phyloP scores from a whole-genome alignment of 116 monocot species.

The Papilionanthe hybrid region DNA sequence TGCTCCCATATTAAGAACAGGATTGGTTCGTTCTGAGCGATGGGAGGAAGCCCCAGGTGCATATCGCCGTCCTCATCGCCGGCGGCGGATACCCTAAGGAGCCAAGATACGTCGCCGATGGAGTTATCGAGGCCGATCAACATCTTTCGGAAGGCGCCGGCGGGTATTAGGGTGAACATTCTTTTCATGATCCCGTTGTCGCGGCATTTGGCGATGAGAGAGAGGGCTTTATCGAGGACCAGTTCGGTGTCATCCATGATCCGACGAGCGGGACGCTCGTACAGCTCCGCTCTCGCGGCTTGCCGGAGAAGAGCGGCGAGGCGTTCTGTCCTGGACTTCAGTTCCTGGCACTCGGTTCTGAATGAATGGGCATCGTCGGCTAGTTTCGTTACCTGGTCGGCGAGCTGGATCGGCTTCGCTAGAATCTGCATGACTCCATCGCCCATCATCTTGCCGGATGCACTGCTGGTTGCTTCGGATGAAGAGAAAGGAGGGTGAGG shows the following conservation, averaged over 20 bases:
- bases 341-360: constrained; percentile 61
- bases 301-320: constrained; percentile 77
- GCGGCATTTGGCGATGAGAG: constrained; percentile 65
- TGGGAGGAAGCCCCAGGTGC: constrained; percentile 80
- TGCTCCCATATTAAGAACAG: constrained; percentile 90
- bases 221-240: constrained; percentile 74
- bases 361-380: constrained; percentile 54
- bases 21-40: constrained; percentile 93
- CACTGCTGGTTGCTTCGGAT: too few species aligned
- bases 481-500: too few species aligned
- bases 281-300: constrained; percentile 85
- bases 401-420: constrained; percentile 77
- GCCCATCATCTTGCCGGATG: constrained; percentile 45
- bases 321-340: constrained; percentile 68
- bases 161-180: constrained; percentile 78
- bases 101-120: constrained; percentile 88
- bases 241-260: constrained; percentile 92
- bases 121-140: constrained; percentile 75
- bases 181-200: constrained; percentile 44
- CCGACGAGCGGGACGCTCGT: constrained; percentile 87
- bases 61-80: constrained; percentile 38
- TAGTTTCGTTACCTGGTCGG: constrained; percentile 70
- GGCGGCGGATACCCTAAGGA: constrained; percentile 72
- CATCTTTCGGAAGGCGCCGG: constrained; percentile 71
- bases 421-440: constrained; percentile 78